Evolutionary conservation across 2,329 filamentous ascomycete species (phyloP), one percentile per base, ranked within the genome.

Genomic region (Tolypocladium inflatum): DNA sequence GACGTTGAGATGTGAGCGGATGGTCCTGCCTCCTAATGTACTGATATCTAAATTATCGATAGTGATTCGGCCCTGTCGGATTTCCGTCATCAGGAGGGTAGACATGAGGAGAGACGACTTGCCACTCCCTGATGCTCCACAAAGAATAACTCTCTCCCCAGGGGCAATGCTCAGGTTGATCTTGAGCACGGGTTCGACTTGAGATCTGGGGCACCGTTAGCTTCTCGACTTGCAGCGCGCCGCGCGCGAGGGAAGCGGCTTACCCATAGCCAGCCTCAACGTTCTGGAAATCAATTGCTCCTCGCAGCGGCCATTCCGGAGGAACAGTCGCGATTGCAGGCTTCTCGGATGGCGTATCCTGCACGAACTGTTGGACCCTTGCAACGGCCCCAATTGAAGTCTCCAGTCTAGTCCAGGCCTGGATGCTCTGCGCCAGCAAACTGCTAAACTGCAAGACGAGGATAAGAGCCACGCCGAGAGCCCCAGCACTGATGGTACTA

Each of bases 11-110:
- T 64, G 57, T 2, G 63, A 58, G 1, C 69, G 64, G 0, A 72
- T 50, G 10, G 58, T 55, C 5, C 64, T 54, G 8, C 64, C 60
- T 0, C 63, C 58, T 1, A 71, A 41, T 1, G 54, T 62, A 0
- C 63, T 56, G 2, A 68, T 59, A 43, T 80, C 74, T 2, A 79
- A 58, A 0, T 69, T 72, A 57, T 82, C 80, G 8, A 83, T 69
- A 1, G 59, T 66, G 21, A 83, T 77, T 8, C 56, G 67, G 1
- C 77, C 77, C 0, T 66, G 51, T 3, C 69, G 70, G 13, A 73
- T 65, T 10, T 81, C 75, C 3, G 81, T 62, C 60, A 82, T 72
- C 7, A 78, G 71, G 26, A 81, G 71, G 0, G 82, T 66, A 1
- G 74, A 71, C 13, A 74, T 65, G 0, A 80, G 65, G 2, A 81